Evolutionary conservation across 352 stramenopile genomes (phyloP).

Genomic region (Phytopythium helicoides): DNA sequence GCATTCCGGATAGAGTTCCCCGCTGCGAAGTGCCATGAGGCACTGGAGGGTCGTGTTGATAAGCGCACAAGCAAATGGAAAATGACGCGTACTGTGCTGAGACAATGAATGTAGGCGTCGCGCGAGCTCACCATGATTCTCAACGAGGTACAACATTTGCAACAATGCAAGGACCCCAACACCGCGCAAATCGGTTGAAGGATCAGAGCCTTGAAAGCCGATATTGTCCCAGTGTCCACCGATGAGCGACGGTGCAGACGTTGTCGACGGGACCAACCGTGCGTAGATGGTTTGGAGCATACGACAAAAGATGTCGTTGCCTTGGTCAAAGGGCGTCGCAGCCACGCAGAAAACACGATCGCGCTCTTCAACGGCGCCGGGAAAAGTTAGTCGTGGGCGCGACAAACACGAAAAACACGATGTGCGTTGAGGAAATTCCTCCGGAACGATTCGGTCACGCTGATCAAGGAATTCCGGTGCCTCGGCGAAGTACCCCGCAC

Average conservation of each 20-base stretch:
- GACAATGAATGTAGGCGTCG: conserved; percentile 46
- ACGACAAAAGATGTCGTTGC: conserved; percentile 40
- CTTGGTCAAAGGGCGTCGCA: conserved; percentile 43
- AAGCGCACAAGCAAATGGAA: conserved; percentile 66
- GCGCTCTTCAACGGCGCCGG: conserved; percentile 50
- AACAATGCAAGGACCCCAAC: conserved; percentile 85
- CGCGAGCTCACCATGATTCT: conserved; percentile 53
- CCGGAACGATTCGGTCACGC: conserved; percentile 50
- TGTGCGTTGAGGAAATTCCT: conserved; percentile 35
- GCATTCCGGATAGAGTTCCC: conserved; percentile 60
- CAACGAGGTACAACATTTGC: conserved; percentile 79
- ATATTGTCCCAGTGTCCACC: conserved; percentile 85
- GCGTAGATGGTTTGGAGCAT: conserved; percentile 72
- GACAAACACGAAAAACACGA: conserved; percentile 68
- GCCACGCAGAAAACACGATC: conserved; percentile 79
- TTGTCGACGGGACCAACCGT: conserved; percentile 36
- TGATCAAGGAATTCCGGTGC: conserved; percentile 36
- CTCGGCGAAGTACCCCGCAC: conserved; percentile 37
- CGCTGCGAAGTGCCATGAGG: conserved; percentile 61
- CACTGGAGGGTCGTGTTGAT: conserved; percentile 80
- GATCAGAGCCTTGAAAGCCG: conserved; percentile 88
- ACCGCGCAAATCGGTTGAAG: conserved; percentile 83
- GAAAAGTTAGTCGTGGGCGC: conserved; percentile 49
- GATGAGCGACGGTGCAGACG: conserved; percentile 30
- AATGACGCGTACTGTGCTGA: conserved; percentile 59